These are phyloP conservation scores for Russula griseocarnosa DNA, from an alignment of 768 basidiomycete species.

Conservation along the genomic window DNA sequence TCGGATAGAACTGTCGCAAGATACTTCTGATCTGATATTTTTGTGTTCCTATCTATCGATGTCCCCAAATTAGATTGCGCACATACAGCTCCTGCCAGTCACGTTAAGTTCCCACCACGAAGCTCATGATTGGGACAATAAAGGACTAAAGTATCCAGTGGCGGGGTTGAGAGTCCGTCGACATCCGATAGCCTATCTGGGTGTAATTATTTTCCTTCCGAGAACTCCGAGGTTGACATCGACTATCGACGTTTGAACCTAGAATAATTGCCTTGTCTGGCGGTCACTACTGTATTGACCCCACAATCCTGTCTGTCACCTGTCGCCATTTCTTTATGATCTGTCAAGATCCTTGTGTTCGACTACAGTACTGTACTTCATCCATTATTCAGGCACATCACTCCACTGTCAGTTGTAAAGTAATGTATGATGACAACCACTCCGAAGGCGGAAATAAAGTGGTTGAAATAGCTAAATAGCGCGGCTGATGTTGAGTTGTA, in stretches of 20 bases:
- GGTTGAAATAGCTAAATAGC: not conserved
- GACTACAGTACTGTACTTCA: no score
- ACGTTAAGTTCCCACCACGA: no score
- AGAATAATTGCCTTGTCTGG: no score
- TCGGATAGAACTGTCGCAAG: conserved; percentile 60
- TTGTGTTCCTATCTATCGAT: conserved; percentile 51
- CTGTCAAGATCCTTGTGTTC: no score
- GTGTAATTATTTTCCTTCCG: conserved; percentile 10
- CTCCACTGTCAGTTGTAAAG: no score
- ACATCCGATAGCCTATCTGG: conserved; percentile 45
- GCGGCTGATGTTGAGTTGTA: not conserved
- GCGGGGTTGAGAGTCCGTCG: conserved; percentile 41
- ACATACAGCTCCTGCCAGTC: no score
- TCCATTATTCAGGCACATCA: no score
- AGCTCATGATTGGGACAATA: conserved; percentile 49
- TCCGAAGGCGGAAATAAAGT: no score
- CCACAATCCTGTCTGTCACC: no score
- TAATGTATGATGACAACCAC: not conserved
- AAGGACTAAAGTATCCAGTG: conserved; percentile 38
- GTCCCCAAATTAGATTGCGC: not conserved
- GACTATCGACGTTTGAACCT: conserved; percentile 40
- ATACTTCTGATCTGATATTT: not conserved
- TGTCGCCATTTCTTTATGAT: no score
- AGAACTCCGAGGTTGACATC: conserved; percentile 44
- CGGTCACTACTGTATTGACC: no score